These are phyloP conservation scores for Botrytis hyacinthi DNA, from an alignment of 2,329 filamentous ascomycete genomes.

Conservation along the genomic window DNA sequence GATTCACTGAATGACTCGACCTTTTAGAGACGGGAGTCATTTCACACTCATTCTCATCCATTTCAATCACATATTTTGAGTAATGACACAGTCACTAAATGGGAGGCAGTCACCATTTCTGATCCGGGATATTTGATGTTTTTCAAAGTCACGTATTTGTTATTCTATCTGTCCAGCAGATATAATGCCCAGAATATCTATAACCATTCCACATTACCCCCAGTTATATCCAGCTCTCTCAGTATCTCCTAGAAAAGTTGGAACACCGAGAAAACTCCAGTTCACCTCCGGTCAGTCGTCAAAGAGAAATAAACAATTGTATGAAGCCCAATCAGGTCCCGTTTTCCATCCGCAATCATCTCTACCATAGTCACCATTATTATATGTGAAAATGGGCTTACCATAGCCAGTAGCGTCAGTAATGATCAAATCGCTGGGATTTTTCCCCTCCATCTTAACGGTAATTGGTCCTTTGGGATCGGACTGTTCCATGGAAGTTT, in stretches of 20 bases:
- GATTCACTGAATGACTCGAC: no score
- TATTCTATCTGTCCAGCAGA: not conserved
- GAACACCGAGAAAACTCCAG: not conserved
- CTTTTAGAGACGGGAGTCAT: not conserved
- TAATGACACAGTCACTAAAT: not conserved
- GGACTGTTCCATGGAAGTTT: not conserved
- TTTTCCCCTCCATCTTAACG: not conserved
- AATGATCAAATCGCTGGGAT: not conserved
- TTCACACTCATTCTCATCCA: accelerated
- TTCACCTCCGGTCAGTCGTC: accelerated
- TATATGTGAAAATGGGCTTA: not conserved
- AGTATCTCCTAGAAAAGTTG: not conserved
- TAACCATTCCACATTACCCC: no score
- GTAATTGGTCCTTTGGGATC: not conserved
- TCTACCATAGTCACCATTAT: not conserved
- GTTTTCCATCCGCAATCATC: not conserved
- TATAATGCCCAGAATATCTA: not conserved
- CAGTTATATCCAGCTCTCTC: no score
- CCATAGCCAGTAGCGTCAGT: not conserved
- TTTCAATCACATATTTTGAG: no score
- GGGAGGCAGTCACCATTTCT: not conserved
- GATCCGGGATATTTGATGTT: not conserved
- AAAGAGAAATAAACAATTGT: not conserved
- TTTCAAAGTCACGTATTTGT: not conserved
- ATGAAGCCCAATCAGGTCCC: not conserved